Evolutionary conservation across 768 basidiomycete species (phyloP).

Genomic region (Suillus subalutaceus): DNA sequence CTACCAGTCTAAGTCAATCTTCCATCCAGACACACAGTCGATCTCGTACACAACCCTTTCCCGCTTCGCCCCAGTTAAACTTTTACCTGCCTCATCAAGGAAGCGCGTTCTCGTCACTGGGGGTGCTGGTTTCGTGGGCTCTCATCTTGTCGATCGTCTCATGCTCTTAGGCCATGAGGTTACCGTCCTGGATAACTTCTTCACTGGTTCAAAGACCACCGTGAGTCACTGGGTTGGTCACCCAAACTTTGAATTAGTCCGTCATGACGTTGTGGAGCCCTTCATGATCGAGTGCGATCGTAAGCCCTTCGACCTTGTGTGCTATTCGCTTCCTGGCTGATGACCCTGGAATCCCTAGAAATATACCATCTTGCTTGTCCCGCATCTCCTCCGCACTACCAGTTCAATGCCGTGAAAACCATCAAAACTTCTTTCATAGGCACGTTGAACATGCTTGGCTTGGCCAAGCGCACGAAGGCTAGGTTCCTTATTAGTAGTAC

Average conservation of each 20-base stretch:
- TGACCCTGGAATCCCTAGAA: slow-evolving; percentile 48
- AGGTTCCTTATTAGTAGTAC: slow-evolving; percentile 96
- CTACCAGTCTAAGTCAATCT: slow-evolving; percentile 87
- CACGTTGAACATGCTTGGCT: slow-evolving; percentile 97
- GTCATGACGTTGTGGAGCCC: slow-evolving; percentile 96
- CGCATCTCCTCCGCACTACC: slow-evolving; percentile 96
- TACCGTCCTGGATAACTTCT: slow-evolving; percentile 97
- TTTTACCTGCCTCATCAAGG: slow-evolving; percentile 73
- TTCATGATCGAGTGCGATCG: slow-evolving; percentile 99
- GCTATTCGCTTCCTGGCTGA: slow-evolving; percentile 6
- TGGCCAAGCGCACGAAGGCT: slow-evolving; percentile 97
- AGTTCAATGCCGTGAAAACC: slow-evolving; percentile 97
- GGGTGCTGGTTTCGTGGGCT: slow-evolving; percentile 99
- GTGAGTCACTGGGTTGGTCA: slow-evolving; percentile 96
- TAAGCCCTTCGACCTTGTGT: slow-evolving; percentile 42
- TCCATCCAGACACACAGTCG: slow-evolving; percentile 72
- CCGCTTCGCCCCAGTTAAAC: slow-evolving; percentile 90
- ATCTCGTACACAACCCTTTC: slow-evolving; percentile 93
- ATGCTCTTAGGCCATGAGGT: slow-evolving; percentile 99
- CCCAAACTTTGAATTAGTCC: slow-evolving; percentile 97
- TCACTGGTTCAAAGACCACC: slow-evolving; percentile 97
- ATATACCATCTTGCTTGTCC: slow-evolving; percentile 99
- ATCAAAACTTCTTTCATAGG: slow-evolving; percentile 99
- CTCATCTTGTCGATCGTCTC: slow-evolving; percentile 95
- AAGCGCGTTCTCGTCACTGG: slow-evolving; percentile 96